Percentiles rank a stretch among this genome's conserved stretches.
These are phyloP conservation scores for Linum lewisii DNA, from an alignment of 345 rosid genomes.

Conservation along the genomic window DNA sequence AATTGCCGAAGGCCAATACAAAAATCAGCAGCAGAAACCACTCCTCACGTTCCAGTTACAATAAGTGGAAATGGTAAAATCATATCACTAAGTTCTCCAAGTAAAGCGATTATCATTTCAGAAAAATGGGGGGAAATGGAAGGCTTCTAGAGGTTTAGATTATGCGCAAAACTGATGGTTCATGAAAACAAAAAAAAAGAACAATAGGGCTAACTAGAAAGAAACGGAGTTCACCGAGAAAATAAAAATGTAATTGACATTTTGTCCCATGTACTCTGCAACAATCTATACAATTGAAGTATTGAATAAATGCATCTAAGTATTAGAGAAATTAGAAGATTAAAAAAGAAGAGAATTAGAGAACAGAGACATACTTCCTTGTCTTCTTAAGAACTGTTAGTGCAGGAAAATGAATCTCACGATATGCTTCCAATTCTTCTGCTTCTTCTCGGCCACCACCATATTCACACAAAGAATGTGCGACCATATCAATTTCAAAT, in stretches of 20 bases:
- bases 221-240: neutral
- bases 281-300: conserved; percentile 1
- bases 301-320: neutral
- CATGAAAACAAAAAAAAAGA: neutral
- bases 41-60: too few relatives aligned
- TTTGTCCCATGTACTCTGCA: conserved; percentile 2
- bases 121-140: neutral
- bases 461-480: conserved; percentile 90
- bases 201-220: neutral
- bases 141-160: neutral
- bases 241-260: neutral
- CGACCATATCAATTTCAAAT: conserved; percentile 95
- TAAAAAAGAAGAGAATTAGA: neutral
- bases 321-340: neutral
- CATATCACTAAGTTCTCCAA: neutral
- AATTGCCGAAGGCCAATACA: neutral
- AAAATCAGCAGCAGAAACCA: neutral
- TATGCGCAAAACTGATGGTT: neutral
- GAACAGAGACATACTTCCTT: conserved; percentile 30
- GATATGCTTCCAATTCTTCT: conserved; percentile 64
- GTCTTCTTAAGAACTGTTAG: conserved; percentile 49
- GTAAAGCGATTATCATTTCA: neutral
- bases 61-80: neutral
- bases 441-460: conserved; percentile 85
- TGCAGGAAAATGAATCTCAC: conserved; percentile 83